Evolutionary conservation across 1,284 basidiomycete genomes (phyloP).

Genomic region (Tilletiopsis washingtonensis): DNA sequence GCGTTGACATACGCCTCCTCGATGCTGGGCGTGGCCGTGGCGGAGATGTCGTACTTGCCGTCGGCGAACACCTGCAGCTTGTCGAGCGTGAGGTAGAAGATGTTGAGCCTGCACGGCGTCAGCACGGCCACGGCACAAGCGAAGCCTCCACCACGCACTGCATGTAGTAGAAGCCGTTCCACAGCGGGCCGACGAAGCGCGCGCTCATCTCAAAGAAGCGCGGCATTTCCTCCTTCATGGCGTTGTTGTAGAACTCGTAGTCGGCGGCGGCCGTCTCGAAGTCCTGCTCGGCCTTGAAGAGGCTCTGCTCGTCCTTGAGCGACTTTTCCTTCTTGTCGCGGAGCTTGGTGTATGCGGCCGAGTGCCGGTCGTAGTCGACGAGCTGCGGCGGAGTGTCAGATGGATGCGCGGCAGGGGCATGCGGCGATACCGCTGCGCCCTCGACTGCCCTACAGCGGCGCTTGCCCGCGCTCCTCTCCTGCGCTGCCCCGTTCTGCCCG

Average conservation of each 20-base stretch:
- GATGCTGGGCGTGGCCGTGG: conserved; percentile 57
- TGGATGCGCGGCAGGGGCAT: no score
- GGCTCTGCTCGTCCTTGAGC: conserved; percentile 47
- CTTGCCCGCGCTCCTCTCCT: no score
- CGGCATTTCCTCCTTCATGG: conserved; percentile 86
- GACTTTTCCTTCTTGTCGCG: conserved; percentile 74
- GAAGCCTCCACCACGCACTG: conserved; percentile 52
- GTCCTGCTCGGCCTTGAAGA: conserved; percentile 83
- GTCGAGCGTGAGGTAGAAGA: conserved; percentile 87
- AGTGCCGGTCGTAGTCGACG: conserved; percentile 89
- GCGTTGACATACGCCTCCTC: conserved; percentile 68
- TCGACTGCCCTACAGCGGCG: no score
- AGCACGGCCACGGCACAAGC: background rate
- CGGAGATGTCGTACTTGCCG: conserved; percentile 68
- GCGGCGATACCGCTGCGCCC: no score
- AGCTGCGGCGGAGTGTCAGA: conserved; percentile 53
- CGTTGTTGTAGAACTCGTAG: conserved; percentile 89
- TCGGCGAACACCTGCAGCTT: conserved; percentile 77
- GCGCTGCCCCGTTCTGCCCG: no score
- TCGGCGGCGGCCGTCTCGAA: conserved; percentile 89
- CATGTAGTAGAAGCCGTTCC: conserved; percentile 99
- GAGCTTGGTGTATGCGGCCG: conserved; percentile 88
- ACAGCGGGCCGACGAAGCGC: conserved; percentile 88
- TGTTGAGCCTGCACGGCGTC: conserved; percentile 56
- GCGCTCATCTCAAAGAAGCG: conserved; percentile 79